Evolutionary conservation across 805 yeast species (phyloP), one percentile per base, ranked within the genome.

Genomic region (Zygosaccharomyces siamensis): DNA sequence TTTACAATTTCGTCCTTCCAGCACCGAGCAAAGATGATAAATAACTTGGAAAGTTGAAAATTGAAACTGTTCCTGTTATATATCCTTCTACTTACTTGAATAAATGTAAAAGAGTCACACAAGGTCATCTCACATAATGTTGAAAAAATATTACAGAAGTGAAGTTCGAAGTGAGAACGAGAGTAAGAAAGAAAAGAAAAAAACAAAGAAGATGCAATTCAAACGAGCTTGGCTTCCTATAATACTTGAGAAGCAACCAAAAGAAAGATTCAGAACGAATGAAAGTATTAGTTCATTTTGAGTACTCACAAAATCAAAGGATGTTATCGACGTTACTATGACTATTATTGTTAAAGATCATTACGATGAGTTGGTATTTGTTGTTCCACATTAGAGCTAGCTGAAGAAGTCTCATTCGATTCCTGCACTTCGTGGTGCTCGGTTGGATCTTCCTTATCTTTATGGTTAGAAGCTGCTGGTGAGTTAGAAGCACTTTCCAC

Each of bases 381-480:
- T 5, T 31, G 32, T 18, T 26, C n/a, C 20, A 18, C 23, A 27
- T 26, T 26, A 26, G 26, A 7, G 24, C 36, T 18, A 10, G 18
- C 18, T 8, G 32, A n/a, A 11, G 35, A 21, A 30, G 2, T 33
- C 2, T 33, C 37, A 14, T 33, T 33, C 16, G 44, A 41, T 12
- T 41, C 44, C 24, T 41, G 44, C 2, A 30, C 33, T 18, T 41
- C 44, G 14, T 24, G 36, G 16, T 41, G 44, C 20, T 41, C 44
- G 6, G 30, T 33, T 12, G 44, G 46, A 4, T 30, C 40, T 2
- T 48, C 47, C 7, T 45, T 47, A 7, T 45, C 43, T 32, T 48
- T 40, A 28, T 35, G 37, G 14, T 45, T 39, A 11, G 55, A 36
- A 11, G 55, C 31, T 20, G 45, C 43, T 33, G 50, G 43, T n/a